phyloP scores from a whole-genome alignment of 495 filamentous ascomycete genomes.

The Saxophila tyrrhenica region DNA sequence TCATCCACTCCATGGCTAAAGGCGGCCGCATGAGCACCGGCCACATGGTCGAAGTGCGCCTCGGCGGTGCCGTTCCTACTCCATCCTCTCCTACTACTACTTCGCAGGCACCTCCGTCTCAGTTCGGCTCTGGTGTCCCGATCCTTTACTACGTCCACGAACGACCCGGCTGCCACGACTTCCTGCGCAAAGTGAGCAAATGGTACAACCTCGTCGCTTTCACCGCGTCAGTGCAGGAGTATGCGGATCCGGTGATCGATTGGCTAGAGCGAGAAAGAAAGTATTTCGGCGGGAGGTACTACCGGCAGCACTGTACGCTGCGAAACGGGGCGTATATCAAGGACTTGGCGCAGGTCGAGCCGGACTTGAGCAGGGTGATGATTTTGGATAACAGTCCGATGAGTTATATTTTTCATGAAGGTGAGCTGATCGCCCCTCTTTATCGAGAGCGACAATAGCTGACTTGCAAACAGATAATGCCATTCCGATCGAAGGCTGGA shows the following conservation, averaged over 20 bases:
- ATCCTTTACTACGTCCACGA: constrained; percentile 99
- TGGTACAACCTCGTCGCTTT: constrained; percentile 99
- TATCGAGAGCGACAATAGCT: not conserved
- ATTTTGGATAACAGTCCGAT: constrained; percentile 96
- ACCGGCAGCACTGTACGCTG: constrained; percentile 91
- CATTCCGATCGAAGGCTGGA: constrained; percentile 89
- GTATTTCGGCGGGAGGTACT: constrained; percentile 84
- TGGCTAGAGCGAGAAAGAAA: constrained; percentile 95
- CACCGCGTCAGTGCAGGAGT: constrained; percentile 95
- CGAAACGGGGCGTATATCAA: constrained; percentile 96
- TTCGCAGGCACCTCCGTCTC: not conserved
- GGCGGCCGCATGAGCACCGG: constrained; percentile 91
- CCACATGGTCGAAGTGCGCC: constrained; percentile 96
- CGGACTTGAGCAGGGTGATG: constrained; percentile 93
- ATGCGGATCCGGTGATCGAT: constrained; percentile 97
- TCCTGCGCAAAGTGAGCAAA: constrained; percentile 77
- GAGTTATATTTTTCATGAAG: constrained; percentile 98
- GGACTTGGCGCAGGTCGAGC: constrained; percentile 89
- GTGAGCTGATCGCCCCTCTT: constrained; percentile 47
- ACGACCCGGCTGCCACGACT: constrained; percentile 92
- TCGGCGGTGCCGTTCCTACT: constrained; percentile 36
- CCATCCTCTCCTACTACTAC: not conserved
- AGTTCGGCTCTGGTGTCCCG: constrained; percentile 74
- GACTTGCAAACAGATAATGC: constrained; percentile 58
- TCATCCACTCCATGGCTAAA: constrained; percentile 95